These are phyloP conservation scores for Epichloe sibirici DNA, from an alignment of 2,329 filamentous ascomycete genomes.

Conservation along the genomic window DNA sequence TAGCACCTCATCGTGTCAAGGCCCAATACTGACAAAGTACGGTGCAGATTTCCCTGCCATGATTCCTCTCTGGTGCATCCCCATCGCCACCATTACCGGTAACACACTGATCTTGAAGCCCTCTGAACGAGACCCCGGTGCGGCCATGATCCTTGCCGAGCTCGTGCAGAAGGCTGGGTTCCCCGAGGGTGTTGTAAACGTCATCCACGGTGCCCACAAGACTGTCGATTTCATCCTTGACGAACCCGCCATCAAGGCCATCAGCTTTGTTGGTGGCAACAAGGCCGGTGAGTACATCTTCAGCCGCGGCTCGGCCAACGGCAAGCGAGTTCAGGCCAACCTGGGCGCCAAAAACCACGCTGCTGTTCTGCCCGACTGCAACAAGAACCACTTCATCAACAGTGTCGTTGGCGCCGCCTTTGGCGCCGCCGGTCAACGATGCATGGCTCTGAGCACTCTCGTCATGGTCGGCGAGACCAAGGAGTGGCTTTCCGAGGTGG, in stretches of 20 bases:
- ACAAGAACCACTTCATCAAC: conserved; percentile 83
- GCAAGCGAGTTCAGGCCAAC: conserved; percentile 82
- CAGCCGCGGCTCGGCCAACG: conserved; percentile 64
- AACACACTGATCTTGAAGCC: conserved; percentile 81
- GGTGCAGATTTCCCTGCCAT: conserved; percentile 73
- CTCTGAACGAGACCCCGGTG: conserved; percentile 73
- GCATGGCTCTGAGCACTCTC: conserved; percentile 75
- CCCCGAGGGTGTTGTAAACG: conserved; percentile 69
- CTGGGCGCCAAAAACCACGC: conserved; percentile 83
- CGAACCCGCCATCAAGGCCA: conserved; percentile 72
- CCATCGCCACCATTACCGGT: conserved; percentile 70
- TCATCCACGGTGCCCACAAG: conserved; percentile 68
- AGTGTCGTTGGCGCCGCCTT: conserved; percentile 75
- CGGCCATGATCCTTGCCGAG: conserved; percentile 75
- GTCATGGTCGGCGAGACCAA: conserved; percentile 79
- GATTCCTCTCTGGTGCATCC: conserved; percentile 87
- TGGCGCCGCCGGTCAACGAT: conserved; percentile 72
- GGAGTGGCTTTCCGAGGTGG: conserved; percentile 68
- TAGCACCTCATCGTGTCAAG: no score
- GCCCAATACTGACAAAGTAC: conserved; percentile 5
- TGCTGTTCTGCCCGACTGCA: conserved; percentile 71
- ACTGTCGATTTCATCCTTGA: conserved; percentile 82
- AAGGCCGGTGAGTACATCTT: conserved; percentile 85
- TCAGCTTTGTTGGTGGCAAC: conserved; percentile 79
- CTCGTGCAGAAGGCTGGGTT: conserved; percentile 70